Percentiles rank a stretch among this genome's conserved stretches.
Conservation (phyloP, 306 rosid genomes). For the Aeschynomene evenia region DNA sequence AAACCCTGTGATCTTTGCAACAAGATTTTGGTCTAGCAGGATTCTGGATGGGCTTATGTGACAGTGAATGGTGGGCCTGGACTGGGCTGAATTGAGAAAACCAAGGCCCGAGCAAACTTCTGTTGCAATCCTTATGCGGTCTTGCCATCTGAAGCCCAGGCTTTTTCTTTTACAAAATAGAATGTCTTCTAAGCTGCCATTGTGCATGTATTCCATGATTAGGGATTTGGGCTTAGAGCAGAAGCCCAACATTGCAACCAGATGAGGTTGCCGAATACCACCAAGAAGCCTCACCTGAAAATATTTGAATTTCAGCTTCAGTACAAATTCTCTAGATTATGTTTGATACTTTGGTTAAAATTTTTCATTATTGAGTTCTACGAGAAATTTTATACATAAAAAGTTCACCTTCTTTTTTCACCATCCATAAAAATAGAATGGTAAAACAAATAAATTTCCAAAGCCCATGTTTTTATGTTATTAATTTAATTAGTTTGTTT, state of each 20-base stretch:
- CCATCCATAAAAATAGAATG: no score
- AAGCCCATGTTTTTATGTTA: background rate
- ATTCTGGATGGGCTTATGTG: conserved; percentile 45
- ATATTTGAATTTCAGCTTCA: background rate
- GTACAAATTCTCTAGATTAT: no score
- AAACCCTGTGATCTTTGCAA: conserved; percentile 56
- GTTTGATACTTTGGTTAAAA: no score
- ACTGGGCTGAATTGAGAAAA: conserved; percentile 44
- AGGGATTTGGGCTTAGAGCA: conserved; percentile 57
- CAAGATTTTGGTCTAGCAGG: conserved; percentile 64
- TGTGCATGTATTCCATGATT: conserved; percentile 68
- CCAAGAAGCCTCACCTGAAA: conserved; percentile 65
- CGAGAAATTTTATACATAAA: no score
- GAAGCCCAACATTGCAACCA: conserved; percentile 64
- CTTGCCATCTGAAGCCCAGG: conserved; percentile 55
- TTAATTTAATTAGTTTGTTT: no score
- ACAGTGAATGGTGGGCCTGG: conserved; percentile 51
- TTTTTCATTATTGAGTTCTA: no score
- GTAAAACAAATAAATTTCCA: background rate
- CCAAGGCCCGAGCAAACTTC: conserved; percentile 60
- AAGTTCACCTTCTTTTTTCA: no score
- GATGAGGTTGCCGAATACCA: conserved; percentile 64
- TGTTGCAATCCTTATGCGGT: conserved; percentile 49
- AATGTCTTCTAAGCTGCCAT: conserved; percentile 59
- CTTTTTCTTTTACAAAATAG: conserved; percentile 43